Evolutionary conservation across 805 yeast genomes (phyloP).

Genomic region (Isabelozyma rhagii): DNA sequence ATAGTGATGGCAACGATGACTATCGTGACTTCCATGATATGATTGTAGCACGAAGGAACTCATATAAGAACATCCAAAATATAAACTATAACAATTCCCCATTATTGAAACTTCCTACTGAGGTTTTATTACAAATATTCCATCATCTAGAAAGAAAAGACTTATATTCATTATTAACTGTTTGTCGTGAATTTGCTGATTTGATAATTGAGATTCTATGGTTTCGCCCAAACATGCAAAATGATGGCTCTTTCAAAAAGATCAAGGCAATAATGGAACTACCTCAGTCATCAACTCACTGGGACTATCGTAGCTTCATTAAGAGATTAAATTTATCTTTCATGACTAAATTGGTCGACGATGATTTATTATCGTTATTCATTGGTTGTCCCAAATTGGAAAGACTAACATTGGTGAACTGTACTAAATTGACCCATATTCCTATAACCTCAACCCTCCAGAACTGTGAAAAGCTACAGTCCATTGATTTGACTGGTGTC

Average conservation of each 20-base stretch:
- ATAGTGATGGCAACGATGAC: background rate
- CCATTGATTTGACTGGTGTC: constrained; percentile 84
- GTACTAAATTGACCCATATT: constrained; percentile 57
- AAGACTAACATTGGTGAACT: constrained; percentile 80
- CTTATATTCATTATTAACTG: constrained; percentile 59
- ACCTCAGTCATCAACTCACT: constrained; percentile 48
- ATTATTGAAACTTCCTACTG: constrained; percentile 51
- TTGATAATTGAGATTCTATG: constrained; percentile 76
- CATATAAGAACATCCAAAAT: background rate
- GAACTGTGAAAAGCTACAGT: constrained; percentile 70
- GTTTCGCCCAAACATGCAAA: constrained; percentile 78
- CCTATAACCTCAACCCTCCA: constrained; percentile 62
- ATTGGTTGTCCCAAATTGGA: constrained; percentile 75
- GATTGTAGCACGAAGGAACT: background rate
- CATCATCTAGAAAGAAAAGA: constrained; percentile 64
- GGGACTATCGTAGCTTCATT: constrained; percentile 67
- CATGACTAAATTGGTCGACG: constrained; percentile 65
- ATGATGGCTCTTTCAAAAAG: constrained; percentile 45
- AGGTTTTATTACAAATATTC: constrained; percentile 61
- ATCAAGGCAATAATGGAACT: constrained; percentile 54
- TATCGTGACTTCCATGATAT: background rate
- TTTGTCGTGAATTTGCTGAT: constrained; percentile 79
- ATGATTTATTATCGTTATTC: constrained; percentile 57
- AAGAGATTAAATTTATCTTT: constrained; percentile 78
- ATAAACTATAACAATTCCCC: constrained; percentile 28